These are phyloP conservation scores for Knoxia roxburghii DNA, from an alignment of 257 asterid species.

Conservation along the genomic window DNA sequence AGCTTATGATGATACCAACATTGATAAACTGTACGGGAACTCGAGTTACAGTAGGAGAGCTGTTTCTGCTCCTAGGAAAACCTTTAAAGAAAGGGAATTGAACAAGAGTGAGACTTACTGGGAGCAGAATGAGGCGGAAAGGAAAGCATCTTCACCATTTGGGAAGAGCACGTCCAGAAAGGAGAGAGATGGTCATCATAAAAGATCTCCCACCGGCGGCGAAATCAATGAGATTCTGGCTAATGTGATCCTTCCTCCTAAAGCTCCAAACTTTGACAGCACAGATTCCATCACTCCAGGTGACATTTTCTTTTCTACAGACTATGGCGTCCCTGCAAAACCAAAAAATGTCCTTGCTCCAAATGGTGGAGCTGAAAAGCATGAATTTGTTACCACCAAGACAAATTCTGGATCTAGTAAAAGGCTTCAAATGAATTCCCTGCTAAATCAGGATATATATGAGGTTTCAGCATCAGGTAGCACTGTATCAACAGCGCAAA, in stretches of 20 bases:
- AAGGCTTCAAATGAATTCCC: slow-evolving; percentile 13
- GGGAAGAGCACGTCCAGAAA: slow-evolving; percentile 18
- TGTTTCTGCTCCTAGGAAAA: slow-evolving; percentile 52
- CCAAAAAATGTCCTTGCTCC: slow-evolving; percentile 17
- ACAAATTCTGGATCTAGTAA: slow-evolving; percentile 21
- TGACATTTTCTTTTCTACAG: slow-evolving; percentile 57
- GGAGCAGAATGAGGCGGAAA: slow-evolving; percentile 26
- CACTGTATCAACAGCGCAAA: slow-evolving; percentile 9
- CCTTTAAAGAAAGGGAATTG: slow-evolving; percentile 25
- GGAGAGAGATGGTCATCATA: slow-evolving; percentile 26
- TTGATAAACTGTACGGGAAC: slow-evolving; percentile 20
- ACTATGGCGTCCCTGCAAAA: slow-evolving; percentile 23
- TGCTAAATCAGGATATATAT: slow-evolving; percentile 19
- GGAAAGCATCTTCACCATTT: slow-evolving; percentile 18
- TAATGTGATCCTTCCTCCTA: slow-evolving; percentile 36
- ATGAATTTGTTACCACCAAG: slow-evolving; percentile 27
- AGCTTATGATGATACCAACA: slow-evolving; percentile 23
- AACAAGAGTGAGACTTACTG: slow-evolving; percentile 17
- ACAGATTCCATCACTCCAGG: slow-evolving; percentile 65
- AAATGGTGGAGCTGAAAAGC: slow-evolving; percentile 29
- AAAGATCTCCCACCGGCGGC: slow-evolving; percentile 43
- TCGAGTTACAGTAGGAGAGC: slow-evolving; percentile 34
- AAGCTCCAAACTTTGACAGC: slow-evolving; percentile 33
- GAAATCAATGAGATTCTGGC: slow-evolving; percentile 70
- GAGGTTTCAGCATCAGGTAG: slow-evolving; percentile 21